Evolutionary conservation across 2,329 filamentous ascomycete genomes (phyloP).

Genomic region (Diaporthe capsici): DNA sequence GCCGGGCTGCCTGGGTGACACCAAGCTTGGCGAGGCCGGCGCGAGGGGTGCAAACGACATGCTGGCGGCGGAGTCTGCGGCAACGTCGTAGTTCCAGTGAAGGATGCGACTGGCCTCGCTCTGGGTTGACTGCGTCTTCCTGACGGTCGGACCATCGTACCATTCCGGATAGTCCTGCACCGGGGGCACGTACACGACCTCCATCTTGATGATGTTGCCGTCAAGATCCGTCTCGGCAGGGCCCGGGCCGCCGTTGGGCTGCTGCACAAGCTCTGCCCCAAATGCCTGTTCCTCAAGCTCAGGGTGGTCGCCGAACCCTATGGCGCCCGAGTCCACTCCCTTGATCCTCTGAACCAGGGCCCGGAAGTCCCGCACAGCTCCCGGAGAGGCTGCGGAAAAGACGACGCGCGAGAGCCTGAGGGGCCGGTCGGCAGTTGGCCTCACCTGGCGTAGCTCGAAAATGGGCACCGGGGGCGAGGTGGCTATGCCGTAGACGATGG

Average conservation of each 20-base stretch:
- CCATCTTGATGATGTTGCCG: constrained; percentile 79
- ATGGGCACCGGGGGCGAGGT: constrained; percentile 53
- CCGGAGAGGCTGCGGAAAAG: constrained; percentile 76
- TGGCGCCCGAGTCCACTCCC: constrained; percentile 42
- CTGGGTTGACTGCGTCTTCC: constrained; percentile 54
- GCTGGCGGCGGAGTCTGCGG: constrained; percentile 46
- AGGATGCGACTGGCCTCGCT: constrained; percentile 61
- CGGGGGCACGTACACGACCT: constrained; percentile 74
- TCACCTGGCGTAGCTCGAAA: constrained; percentile 61
- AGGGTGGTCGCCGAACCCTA: constrained; percentile 45
- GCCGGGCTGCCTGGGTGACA: constrained; percentile 41
- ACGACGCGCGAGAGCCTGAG: constrained; percentile 67
- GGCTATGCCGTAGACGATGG: constrained; percentile 59
- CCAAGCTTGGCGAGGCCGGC: constrained; percentile 40
- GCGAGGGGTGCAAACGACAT: constrained; percentile 42
- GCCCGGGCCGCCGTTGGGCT: not conserved
- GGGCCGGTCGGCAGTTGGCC: constrained; percentile 54
- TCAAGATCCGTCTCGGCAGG: constrained; percentile 74
- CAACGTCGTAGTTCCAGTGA: constrained; percentile 64
- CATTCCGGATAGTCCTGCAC: constrained; percentile 52
- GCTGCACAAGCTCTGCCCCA: constrained; percentile 6
- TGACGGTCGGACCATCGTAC: constrained; percentile 53
- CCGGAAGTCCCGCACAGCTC: constrained; percentile 80
- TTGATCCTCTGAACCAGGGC: constrained; percentile 70
- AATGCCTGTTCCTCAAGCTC: constrained; percentile 22